A percentile compares a stretch with the other conserved stretches of the same genome.
Conservation (phyloP, 495 filamentous ascomycete genomes). For the Pyronema omphalodes region DNA sequence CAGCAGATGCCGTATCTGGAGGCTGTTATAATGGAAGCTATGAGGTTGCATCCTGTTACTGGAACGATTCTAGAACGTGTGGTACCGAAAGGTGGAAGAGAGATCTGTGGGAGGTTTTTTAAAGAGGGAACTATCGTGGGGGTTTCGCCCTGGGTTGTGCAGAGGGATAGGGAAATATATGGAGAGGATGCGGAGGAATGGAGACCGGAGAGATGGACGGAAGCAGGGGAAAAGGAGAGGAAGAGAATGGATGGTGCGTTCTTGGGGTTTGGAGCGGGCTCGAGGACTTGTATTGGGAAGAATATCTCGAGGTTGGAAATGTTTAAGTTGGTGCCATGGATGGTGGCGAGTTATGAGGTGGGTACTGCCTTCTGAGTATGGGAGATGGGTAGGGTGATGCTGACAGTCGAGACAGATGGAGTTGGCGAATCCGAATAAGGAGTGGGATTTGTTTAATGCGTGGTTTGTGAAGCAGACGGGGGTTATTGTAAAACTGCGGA, state of each 20-base stretch:
- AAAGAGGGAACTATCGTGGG: conserved; percentile 41
- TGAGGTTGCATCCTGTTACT: conserved; percentile 46
- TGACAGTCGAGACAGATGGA: not conserved
- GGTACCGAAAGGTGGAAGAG: conserved; percentile 37
- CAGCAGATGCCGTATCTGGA: conserved; percentile 41
- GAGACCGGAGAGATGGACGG: conserved; percentile 39
- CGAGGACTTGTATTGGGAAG: conserved; percentile 47
- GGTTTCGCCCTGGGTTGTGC: conserved; percentile 41
- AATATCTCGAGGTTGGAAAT: conserved; percentile 63
- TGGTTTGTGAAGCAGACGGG: conserved; percentile 51
- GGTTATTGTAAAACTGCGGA: conserved; percentile 8
- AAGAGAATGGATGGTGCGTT: conserved; percentile 20
- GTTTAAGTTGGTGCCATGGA: conserved; percentile 57
- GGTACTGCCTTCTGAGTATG: not conserved
- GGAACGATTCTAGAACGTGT: conserved; percentile 45
- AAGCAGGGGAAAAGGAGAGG: conserved; percentile 13
- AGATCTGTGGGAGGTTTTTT: conserved; percentile 33
- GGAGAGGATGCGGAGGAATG: conserved; percentile 35
- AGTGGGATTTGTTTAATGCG: conserved; percentile 50
- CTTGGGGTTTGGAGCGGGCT: conserved; percentile 43
- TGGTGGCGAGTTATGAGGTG: conserved; percentile 50
- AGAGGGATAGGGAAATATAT: conserved; percentile 34
- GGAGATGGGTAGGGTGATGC: not conserved
- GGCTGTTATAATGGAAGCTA: conserved; percentile 49
- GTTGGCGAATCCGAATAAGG: conserved; percentile 37